These are phyloP conservation scores for Monosporascus sp. DNA, from an alignment of 2,329 filamentous ascomycete genomes.

Conservation along the genomic window DNA sequence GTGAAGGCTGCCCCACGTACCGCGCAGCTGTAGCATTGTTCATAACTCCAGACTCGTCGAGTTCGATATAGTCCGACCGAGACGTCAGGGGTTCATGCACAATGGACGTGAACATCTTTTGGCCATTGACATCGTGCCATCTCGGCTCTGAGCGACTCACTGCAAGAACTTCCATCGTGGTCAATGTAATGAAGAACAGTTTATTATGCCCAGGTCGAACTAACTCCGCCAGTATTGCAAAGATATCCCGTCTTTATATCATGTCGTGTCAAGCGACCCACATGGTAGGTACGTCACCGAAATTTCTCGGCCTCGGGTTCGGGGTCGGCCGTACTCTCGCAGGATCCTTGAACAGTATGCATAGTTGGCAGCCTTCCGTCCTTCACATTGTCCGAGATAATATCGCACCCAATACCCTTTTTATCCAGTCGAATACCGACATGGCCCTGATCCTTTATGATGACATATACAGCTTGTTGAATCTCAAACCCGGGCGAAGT, in stretches of 20 bases:
- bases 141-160: slow-evolving; percentile 13
- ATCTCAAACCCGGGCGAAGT: too few species aligned
- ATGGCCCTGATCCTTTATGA: too few species aligned
- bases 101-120: slow-evolving; percentile 15
- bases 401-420: too few species aligned
- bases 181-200: neutral
- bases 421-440: too few species aligned
- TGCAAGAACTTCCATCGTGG: slow-evolving; percentile 18
- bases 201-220: too few species aligned
- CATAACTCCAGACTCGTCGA: slow-evolving; percentile 13
- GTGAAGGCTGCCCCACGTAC: neutral
- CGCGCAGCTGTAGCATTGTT: slow-evolving; percentile 11
- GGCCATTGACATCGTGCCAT: slow-evolving; percentile 10
- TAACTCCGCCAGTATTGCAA: neutral
- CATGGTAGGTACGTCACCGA: neutral
- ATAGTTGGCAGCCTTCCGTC: too few species aligned
- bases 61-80: slow-evolving; percentile 14
- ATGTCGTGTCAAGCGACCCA: too few species aligned
- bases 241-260: neutral
- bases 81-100: slow-evolving; percentile 13
- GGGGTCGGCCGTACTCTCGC: neutral
- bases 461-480: too few species aligned
- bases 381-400: too few species aligned
- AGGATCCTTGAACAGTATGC: too few species aligned
- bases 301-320: neutral